Percentiles rank a stretch among this genome's conserved stretches.
Evolutionary conservation across 2,329 filamentous ascomycete species (phyloP).

Genomic region (Monilinia vaccinii-corymbosi): DNA sequence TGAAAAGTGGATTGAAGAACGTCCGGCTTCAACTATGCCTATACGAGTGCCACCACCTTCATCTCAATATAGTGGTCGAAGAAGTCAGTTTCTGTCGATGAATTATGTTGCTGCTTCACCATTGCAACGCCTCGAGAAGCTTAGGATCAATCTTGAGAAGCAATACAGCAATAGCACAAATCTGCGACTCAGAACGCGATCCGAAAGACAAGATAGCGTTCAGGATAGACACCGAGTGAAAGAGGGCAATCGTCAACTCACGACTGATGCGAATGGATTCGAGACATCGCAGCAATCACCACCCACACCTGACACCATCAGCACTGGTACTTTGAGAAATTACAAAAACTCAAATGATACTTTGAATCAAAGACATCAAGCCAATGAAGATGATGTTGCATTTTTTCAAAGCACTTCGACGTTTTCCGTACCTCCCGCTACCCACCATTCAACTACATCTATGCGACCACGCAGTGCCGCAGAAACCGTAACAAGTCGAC

Average conservation of each 20-base stretch:
- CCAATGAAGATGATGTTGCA: constrained; percentile 13
- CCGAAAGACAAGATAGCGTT: background rate
- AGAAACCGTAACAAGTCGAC: constrained; percentile 28
- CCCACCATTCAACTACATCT: constrained; percentile 18
- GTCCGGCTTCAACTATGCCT: constrained; percentile 15
- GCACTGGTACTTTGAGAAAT: constrained; percentile 31
- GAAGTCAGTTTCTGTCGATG: constrained; percentile 37
- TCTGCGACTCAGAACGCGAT: background rate
- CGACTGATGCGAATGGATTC: constrained; percentile 31
- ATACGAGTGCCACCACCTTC: constrained; percentile 4
- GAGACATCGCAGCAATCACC: constrained; percentile 26
- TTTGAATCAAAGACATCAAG: constrained; percentile 21
- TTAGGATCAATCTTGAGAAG: constrained; percentile 28
- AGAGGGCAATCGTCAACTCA: constrained; percentile 12
- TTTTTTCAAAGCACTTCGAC: constrained; percentile 21
- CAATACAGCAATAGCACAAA: background rate
- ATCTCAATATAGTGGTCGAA: constrained; percentile 10
- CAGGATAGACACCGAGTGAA: constrained; percentile 13
- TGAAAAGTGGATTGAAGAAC: constrained; percentile 29
- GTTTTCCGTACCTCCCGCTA: constrained; percentile 11
- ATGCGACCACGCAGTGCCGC: constrained; percentile 28
- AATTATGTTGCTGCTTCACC: constrained; percentile 42
- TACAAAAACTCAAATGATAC: constrained; percentile 44
- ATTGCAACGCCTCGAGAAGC: constrained; percentile 41
- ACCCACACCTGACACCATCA: constrained; percentile 31